Percentiles rank a stretch among this genome's conserved stretches.
Evolutionary conservation across 768 basidiomycete species (phyloP).

Genomic region (Mycena sanguinolenta): DNA sequence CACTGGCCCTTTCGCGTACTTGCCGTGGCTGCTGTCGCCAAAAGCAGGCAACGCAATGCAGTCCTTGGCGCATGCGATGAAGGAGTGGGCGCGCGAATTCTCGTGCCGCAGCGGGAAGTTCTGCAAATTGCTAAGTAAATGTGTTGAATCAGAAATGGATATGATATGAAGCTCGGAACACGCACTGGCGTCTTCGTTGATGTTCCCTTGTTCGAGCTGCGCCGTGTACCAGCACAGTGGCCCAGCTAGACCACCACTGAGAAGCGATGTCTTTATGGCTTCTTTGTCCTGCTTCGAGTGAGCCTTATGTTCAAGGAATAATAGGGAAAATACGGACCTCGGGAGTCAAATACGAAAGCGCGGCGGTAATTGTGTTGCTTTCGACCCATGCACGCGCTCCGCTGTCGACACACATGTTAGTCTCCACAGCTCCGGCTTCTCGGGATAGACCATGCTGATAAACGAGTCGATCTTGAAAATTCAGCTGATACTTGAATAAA

Average conservation of each 20-base stretch:
- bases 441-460: slow-evolving; percentile 47
- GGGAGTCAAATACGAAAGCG: slow-evolving; percentile 46
- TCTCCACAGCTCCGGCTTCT: slow-evolving; percentile 52
- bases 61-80: too few species aligned
- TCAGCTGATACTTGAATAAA: neutral
- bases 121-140: too few species aligned
- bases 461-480: slow-evolving; percentile 50
- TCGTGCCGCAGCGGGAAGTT: too few species aligned
- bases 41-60: too few species aligned
- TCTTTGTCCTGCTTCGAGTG: neutral
- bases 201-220: slow-evolving; percentile 41
- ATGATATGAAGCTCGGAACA: slow-evolving; percentile 13
- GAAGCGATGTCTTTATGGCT: slow-evolving; percentile 34
- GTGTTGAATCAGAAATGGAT: too few species aligned
- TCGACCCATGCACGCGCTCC: slow-evolving; percentile 52
- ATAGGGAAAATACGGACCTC: slow-evolving; percentile 43
- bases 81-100: too few species aligned
- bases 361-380: slow-evolving; percentile 42
- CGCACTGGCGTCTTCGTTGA: slow-evolving; percentile 51
- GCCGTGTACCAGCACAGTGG: slow-evolving; percentile 54
- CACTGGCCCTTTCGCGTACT: too few species aligned
- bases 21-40: too few species aligned
- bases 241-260: slow-evolving; percentile 46
- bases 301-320: neutral
- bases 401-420: slow-evolving; percentile 52